Base-by-base conservation (phyloP, 1,284 basidiomycete species). In the Mycosarcoma maydis region DNA sequence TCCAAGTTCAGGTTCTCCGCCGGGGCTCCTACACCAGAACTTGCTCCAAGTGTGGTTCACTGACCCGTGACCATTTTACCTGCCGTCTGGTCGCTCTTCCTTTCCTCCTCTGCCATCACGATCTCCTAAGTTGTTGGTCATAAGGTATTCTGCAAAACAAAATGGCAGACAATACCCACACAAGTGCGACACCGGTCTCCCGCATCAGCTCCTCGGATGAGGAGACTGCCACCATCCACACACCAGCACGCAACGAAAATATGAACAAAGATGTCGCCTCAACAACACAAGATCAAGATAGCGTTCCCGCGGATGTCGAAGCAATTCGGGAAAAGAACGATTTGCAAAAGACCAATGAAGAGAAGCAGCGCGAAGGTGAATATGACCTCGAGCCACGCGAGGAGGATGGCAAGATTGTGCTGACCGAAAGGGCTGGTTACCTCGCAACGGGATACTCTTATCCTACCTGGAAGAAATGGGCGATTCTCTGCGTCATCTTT, bases 401-500 rank as follows among this genome's bases (percentile, higher is more conserved):
- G 6, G 49, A 66, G 32, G 80, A 83, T 41, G 82, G 82, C 33
- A 79, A 76, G 51, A 72, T 80, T 23, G 77, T 80, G 33, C 62
- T 83, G 17, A 78, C 76, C 22, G 78, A 80, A 24, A 52, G 80
- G 9, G 79, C 80, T 9, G 82, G 73, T 9, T 78, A 73, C 47
- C 77, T 80, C 36, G 51, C 52, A 0, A 77, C 82, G 4, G 75
- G 76, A 7, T 82, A 70, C 46, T 55, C 57, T 32, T 79, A 54
- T 53, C 71, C 81, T 0, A 60, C 80, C 0, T 68, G 73, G 57
- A 83, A 82, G 52, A 83, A 83, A 44, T 83, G 82, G 83, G 43
- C 56, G n/a, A 78, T 81, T 19, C 72, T 83, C n/a, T 68, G 54
- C 42, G 82, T 83, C 52, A 83, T 84, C 56, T 83, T 83, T 53